Evolutionary conservation across 2,329 filamentous ascomycete genomes (phyloP), one percentile per base, ranked within the genome.

Genomic region (Malbranchea cinnamomea): DNA sequence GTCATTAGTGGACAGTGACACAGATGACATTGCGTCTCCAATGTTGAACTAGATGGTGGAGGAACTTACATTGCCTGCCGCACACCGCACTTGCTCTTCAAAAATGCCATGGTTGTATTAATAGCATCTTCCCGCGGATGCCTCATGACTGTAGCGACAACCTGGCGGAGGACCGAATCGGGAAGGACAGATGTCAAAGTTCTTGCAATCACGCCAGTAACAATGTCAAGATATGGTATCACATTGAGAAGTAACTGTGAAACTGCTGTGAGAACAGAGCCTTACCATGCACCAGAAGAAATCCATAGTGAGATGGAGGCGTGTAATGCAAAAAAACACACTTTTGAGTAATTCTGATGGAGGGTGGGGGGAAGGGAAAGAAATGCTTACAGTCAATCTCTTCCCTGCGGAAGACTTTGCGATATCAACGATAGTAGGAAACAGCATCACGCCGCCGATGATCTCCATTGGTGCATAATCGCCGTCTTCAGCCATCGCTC

Each of bases 351-450:
- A n/a, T 16, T 27, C 19, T 20, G 10, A 31, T 3, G 6, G 15
- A 10, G 3, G 10, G 11, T 16, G n/a, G 16, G 20, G 13, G 11
- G 27, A 6, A 26, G 4, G 13, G 13, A 32, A 10, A 14, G n/a
- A 16, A 15, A 21, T n/a, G 42, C 44, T 6, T 34, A 57, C 54
- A 28, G 47, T 53, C 26, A 74, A 52, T 27, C 64, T 65, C 32
- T 53, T 53, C 1, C 78, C 79, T 16, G 61, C 71, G 0, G 67
- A 62, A 1, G 74, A 79, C 33, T 57, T 52, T 6, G 71, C 70
- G 37, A 85, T 74, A 52, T 82, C 68, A n/a, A 74, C 65, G 21
- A 85, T 65, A 1, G 79, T 82, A 1, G 79, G 78, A 47, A 83
- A 83, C 11, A 85, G 62, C 33, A 84, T 59, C 23, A 83, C 60